A percentile compares a stretch with the other conserved stretches of the same genome.
These are phyloP conservation scores for Nepenthes gracilis DNA, from an alignment of 148 eudicot genomes.

Conservation along the genomic window DNA sequence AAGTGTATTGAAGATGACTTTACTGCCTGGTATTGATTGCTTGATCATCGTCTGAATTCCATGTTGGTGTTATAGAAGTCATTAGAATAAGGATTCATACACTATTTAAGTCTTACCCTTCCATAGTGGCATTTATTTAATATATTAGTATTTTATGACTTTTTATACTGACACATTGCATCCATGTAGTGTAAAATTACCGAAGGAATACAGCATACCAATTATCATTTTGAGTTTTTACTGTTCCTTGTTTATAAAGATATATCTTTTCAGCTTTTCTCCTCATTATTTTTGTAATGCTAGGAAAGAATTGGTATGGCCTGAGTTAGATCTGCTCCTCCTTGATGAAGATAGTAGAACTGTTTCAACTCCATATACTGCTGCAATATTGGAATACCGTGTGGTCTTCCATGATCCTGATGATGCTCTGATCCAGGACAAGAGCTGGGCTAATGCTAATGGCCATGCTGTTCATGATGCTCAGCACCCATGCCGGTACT, in stretches of 20 bases:
- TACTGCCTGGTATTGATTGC: slow-evolving; percentile 60
- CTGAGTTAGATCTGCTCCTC: slow-evolving; percentile 77
- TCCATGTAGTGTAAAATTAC: no score
- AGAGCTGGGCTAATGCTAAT: slow-evolving; percentile 52
- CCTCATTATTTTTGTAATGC: slow-evolving; percentile 4
- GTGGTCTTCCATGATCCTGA: slow-evolving; percentile 40
- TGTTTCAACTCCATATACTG: slow-evolving; percentile 86
- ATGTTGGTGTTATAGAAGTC: not conserved
- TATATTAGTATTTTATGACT: no score
- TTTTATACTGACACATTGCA: no score
- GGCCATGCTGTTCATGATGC: slow-evolving; percentile 73
- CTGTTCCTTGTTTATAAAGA: no score
- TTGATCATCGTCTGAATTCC: no score
- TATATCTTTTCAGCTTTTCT: not conserved
- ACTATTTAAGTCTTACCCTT: no score
- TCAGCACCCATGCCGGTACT: slow-evolving; percentile 92
- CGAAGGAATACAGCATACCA: no score
- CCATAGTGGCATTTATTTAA: no score
- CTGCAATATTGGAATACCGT: slow-evolving; percentile 77
- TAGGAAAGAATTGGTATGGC: slow-evolving; percentile 91
- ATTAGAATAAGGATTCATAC: not conserved
- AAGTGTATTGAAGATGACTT: slow-evolving; percentile 98
- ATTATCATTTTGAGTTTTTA: no score
- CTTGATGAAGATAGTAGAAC: slow-evolving; percentile 49
- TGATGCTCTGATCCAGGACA: slow-evolving; percentile 26